A percentile compares a stretch with the other conserved stretches of the same genome.
Evolutionary conservation across 2,329 filamentous ascomycete species (phyloP).

Genomic region (Ceratocystiopsis sp.): DNA sequence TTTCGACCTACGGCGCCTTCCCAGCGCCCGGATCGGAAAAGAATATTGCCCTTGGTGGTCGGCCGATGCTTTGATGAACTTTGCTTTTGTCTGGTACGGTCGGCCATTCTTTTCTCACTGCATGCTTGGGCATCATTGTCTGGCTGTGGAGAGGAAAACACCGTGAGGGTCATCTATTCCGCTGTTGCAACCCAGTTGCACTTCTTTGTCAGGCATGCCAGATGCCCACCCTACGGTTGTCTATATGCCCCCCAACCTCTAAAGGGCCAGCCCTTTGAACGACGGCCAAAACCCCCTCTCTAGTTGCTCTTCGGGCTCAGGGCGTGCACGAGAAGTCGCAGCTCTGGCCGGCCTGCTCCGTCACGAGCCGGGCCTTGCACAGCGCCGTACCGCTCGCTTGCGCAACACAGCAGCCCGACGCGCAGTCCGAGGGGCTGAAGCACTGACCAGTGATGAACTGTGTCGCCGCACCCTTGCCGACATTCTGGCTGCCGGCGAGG

Average conservation of each 20-base stretch:
- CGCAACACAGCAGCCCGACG: constrained; percentile 13
- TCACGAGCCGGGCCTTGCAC: constrained; percentile 8
- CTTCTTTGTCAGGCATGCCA: too few relatives aligned
- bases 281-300: too few relatives aligned
- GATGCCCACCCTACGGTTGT: too few relatives aligned
- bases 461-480: constrained; percentile 12
- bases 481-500: constrained; percentile 17
- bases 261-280: too few relatives aligned
- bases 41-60: too few relatives aligned
- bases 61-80: too few relatives aligned
- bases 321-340: constrained; percentile 7
- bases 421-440: constrained; percentile 13
- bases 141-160: constrained; percentile 30
- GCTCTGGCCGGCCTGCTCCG: constrained; percentile 5
- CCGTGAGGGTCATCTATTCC: too few relatives aligned
- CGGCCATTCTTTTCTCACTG: constrained; percentile 33
- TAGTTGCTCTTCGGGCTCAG: not conserved
- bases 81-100: constrained; percentile 2
- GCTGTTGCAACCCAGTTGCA: too few relatives aligned
- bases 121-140: constrained; percentile 25
- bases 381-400: constrained; percentile 5
- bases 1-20: too few relatives aligned
- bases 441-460: constrained; percentile 16
- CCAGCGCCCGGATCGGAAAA: too few relatives aligned
- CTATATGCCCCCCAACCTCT: too few relatives aligned